Evolutionary conservation across 1,284 basidiomycete species (phyloP), one percentile per base, ranked within the genome.

Genomic region (Agaricales sp.): DNA sequence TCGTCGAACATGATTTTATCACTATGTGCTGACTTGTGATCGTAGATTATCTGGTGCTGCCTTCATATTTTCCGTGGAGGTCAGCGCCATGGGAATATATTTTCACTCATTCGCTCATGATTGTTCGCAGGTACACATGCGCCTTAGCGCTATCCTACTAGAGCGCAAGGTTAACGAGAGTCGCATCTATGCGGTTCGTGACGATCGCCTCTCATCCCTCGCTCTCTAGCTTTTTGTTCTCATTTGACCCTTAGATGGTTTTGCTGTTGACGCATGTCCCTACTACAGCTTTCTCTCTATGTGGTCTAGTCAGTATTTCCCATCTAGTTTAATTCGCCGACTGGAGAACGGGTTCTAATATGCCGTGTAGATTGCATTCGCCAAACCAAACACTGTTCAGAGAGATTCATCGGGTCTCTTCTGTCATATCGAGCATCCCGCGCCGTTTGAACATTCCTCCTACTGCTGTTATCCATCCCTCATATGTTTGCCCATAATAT

Each of bases 291-390:
- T 51, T 53, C 38, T 53, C 50, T 50, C 20, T 45, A 18, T 38
- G 47, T 3, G 24, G 50, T 12, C 19, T 49, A 18, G 52, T 53
- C 13, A 48, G 50, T 49, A n/a, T 25, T 23, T 18, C 30, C 30
- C 30, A 35, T n/a, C 11, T 11, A 35, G 11, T 35, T 8, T n/a
- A n/a, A 11, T 8, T 35, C 11, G n/a, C n/a, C 11, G 11, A 35
- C 30, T 35, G 30, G n/a, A 8, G 30, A 35, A 35, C 13, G 37
- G 38, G 4, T 3, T 16, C n/a, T n/a, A n/a, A n/a, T n/a, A n/a
- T n/a, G n/a, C n/a, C n/a, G n/a, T 16, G 6, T 16, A 53, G 52
- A n/a, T 37, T 30, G 52, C 49, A 3, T 22, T 53, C 11, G 30
- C 46, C 11, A 25, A 53, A 13, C 46, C 19, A 6, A 8, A 18